phyloP scores from a whole-genome alignment of 176 grass and related monocot genomes.

The Secale cereale region DNA sequence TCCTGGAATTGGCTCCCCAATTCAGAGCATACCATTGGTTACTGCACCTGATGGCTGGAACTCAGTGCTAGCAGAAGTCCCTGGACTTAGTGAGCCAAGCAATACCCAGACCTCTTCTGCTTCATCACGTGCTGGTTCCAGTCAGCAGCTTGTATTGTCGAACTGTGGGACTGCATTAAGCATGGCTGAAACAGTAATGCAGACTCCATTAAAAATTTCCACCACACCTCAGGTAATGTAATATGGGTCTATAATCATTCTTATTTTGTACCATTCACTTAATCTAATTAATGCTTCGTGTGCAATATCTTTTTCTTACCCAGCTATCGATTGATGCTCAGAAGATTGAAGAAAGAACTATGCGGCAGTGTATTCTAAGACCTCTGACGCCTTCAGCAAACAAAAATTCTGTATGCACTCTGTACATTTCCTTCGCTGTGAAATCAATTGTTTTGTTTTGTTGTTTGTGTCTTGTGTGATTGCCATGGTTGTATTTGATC shows the following conservation, averaged over 20 bases:
- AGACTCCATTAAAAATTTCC: slow-evolving; percentile 48
- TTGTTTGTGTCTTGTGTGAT: slow-evolving; percentile 6
- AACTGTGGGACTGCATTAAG: slow-evolving; percentile 38
- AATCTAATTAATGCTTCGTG: background rate
- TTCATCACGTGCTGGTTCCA: slow-evolving; percentile 19
- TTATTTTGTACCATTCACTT: background rate
- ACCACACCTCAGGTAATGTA: slow-evolving; percentile 56
- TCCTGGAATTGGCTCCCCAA: slow-evolving; percentile 60
- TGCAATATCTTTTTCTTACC: background rate
- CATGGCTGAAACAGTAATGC: slow-evolving; percentile 77
- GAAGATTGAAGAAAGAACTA: slow-evolving; percentile 65
- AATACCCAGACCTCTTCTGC: slow-evolving; percentile 29
- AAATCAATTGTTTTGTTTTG: slow-evolving; percentile 6
- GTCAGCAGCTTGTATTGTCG: slow-evolving; percentile 23
- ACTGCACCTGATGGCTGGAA: slow-evolving; percentile 37
- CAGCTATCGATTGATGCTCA: slow-evolving; percentile 58
- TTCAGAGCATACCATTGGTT: slow-evolving; percentile 55
- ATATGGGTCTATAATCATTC: background rate
- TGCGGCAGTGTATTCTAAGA: slow-evolving; percentile 64
- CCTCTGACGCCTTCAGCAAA: slow-evolving; percentile 60
- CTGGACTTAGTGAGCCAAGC: slow-evolving; percentile 26
- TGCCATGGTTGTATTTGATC: background rate
- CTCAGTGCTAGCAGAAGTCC: slow-evolving; percentile 69
- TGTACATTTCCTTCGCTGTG: background rate
- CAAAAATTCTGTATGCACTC: slow-evolving; percentile 56